Evolutionary conservation across 768 basidiomycete genomes (phyloP), one percentile per base, ranked within the genome.

Genomic region (Termitomyces sp.): DNA sequence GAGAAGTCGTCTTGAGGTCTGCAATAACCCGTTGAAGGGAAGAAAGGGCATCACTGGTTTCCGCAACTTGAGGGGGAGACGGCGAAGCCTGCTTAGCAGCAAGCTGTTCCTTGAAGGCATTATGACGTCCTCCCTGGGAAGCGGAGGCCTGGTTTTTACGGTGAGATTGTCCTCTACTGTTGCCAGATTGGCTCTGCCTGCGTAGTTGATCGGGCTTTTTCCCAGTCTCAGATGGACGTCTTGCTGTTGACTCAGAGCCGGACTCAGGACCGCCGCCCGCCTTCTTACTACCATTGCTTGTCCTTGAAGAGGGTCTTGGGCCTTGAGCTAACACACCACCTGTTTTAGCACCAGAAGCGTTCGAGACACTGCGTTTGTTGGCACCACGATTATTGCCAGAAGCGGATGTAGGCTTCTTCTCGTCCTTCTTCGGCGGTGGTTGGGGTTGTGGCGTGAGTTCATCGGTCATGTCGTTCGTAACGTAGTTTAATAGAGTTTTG

Each of bases 1-100:
- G 84, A 52, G 91, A 86, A 3, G 91, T 81, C 17, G 88, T 87
- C 79, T 94, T 96, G 61, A 97, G 78, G 70, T 98, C 94, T 55
- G 90, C 90, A 63, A 98, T 98, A 70, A 97, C 88, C 56, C 91
- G 85, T 67, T 98, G 94, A 52, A 98, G 82, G 28, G 91, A 92
- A 58, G 88, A 89, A 57, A 94, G 76, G 17, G 89, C 91, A 68
- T 88, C 88, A 67, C 88, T 91, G 21, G 83, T 81, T 62, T 91
- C 88, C 35, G 77, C 77, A 60, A 71, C 74, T 60, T 81, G 75
- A 58, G 82, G 79, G 39, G 77, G 69, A 58, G 64, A 67, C 54
- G 79, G 75, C 40, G 75, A 61, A 40, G 78, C 72, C 68, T 79
- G 79, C 68, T 76, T 83, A 56, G 70, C 70, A 57, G 68, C 61